Base-by-base conservation (phyloP, 768 basidiomycete genomes). In the Kwoniella newhampshirensis region DNA sequence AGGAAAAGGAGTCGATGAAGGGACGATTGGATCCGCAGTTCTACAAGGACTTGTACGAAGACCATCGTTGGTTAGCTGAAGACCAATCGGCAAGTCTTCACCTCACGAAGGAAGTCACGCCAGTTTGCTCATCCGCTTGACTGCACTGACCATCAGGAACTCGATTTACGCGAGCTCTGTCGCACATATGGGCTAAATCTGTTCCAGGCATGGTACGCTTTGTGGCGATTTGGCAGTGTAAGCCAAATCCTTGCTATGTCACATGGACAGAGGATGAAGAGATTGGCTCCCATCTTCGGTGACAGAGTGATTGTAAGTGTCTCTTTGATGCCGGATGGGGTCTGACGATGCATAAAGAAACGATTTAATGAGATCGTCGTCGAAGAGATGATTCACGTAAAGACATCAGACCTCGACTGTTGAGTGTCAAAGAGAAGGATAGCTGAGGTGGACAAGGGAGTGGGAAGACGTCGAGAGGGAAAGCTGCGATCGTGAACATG, bases 141-240 rank as follows among this genome's bases (percentile, higher is more conserved):
- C 11, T 9, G 13, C 17, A 13, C 11, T 25, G n/a, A 13, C 3
- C 27, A 27, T 6, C 35, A 51, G 50, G 39, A 51, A 27, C 11
- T 18, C 25, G 50, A 51, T 7, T 40, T 51, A 7, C n/a, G 28
- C 8, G 13, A 46, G 5, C 20, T 63, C 17, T 36, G 35, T 25
- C 20, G n/a, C 23, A 32, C 48, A 2, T 56, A 48, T 25, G 51
- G 46, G 3, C 27, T 63, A 1, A 64, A 64, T 36, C 40, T 55
- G 23, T 60, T 57, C 40, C 46, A 53, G 18, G 58, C 59, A 4
- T 35, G 45, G 43, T 64, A 53, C 46, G 54, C 54, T 4, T 21
- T 42, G 8, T 23, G 13, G 44, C 51, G 45, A 21, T 51, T 23
- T 30, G 28, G 35, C 4, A 25, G 27, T 11, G 23, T 25, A 18